These are phyloP conservation scores for Colletotrichum nymphaeae DNA, from an alignment of 2,329 filamentous ascomycete genomes.

Conservation along the genomic window DNA sequence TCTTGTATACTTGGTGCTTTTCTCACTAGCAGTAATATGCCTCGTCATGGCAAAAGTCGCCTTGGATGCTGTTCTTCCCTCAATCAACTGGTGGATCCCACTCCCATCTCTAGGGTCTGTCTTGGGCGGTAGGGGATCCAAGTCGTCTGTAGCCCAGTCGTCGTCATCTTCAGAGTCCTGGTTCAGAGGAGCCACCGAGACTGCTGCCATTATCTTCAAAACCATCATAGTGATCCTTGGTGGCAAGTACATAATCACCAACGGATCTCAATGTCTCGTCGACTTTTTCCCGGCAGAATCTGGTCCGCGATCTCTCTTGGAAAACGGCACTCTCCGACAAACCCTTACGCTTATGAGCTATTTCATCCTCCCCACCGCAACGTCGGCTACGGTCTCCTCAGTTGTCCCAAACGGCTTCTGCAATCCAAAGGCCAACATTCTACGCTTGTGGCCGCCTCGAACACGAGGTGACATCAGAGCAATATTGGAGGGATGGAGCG, in stretches of 20 bases:
- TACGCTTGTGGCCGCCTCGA: slow-evolving; percentile 6
- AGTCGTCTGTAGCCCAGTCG: not conserved
- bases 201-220: not conserved
- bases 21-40: not conserved
- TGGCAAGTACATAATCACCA: not conserved
- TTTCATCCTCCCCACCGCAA: slow-evolving; percentile 1
- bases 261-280: not conserved
- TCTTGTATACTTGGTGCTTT: not conserved
- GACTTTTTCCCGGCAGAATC: not conserved
- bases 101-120: not conserved
- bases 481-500: slow-evolving; percentile 1
- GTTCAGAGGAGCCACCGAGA: not conserved
- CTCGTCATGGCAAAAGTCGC: not conserved
- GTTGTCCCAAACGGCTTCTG: not conserved
- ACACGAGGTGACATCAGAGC: slow-evolving; percentile 14
- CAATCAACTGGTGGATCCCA: not conserved
- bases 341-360: not conserved
- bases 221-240: not conserved
- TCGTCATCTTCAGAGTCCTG: not conserved
- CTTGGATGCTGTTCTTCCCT: not conserved
- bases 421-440: not conserved
- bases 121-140: not conserved
- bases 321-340: not conserved
- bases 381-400: not conserved
- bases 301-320: not conserved